Percentiles rank a stretch among this genome's conserved stretches.
These are phyloP conservation scores for Elaeis guineensis DNA, from an alignment of 176 grass and related monocot genomes.

Conservation along the genomic window DNA sequence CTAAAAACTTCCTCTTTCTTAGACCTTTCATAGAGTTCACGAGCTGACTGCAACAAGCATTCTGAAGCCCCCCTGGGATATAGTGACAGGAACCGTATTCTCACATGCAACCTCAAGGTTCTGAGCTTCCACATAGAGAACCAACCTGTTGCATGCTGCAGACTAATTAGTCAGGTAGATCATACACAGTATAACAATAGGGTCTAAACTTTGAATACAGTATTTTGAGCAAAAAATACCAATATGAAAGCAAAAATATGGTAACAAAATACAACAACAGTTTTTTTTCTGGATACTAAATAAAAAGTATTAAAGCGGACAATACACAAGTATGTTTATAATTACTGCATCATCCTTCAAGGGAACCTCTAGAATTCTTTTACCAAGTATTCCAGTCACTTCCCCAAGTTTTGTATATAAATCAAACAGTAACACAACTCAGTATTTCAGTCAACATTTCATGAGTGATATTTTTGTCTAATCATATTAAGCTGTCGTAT, in stretches of 20 bases:
- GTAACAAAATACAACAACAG: background rate
- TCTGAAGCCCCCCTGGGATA: slow-evolving; percentile 39
- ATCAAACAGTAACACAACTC: too few relatives aligned
- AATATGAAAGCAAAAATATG: background rate
- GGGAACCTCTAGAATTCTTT: too few relatives aligned
- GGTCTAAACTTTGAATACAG: too few relatives aligned
- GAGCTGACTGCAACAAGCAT: slow-evolving; percentile 37
- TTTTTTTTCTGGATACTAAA: background rate
- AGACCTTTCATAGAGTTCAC: slow-evolving; percentile 53
- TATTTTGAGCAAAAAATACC: background rate
- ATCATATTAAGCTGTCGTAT: too few relatives aligned
- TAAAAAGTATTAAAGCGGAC: background rate
- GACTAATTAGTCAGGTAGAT: slow-evolving; percentile 28
- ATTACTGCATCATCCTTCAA: too few relatives aligned
- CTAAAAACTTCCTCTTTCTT: slow-evolving; percentile 64
- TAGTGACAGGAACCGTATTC: slow-evolving; percentile 64
- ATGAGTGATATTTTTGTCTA: too few relatives aligned
- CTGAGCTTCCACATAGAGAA: slow-evolving; percentile 64
- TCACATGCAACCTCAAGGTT: slow-evolving; percentile 61
- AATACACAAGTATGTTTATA: too few relatives aligned
- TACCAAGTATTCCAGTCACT: too few relatives aligned
- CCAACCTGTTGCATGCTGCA: slow-evolving; percentile 73
- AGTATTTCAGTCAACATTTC: too few relatives aligned
- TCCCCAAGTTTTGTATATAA: too few relatives aligned
- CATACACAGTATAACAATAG: background rate